phyloP scores from a whole-genome alignment of 495 filamentous ascomycete species.

The Astrocystis sublimbata region DNA sequence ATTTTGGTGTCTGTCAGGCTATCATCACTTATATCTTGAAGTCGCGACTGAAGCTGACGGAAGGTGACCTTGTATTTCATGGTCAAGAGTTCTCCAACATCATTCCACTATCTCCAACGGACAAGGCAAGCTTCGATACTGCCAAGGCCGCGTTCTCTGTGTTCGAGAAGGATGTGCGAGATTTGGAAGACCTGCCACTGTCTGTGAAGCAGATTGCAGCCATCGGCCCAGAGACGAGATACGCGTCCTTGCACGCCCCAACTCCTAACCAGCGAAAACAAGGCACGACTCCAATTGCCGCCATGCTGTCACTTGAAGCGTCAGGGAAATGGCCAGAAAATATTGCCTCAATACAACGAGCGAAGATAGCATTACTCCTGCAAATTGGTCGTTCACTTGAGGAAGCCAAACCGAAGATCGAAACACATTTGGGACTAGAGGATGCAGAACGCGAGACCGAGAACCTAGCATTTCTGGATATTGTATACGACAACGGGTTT shows the following conservation, averaged over 20 bases:
- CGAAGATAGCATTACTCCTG: conserved; percentile 87
- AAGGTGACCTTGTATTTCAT: conserved; percentile 56
- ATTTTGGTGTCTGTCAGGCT: conserved; percentile 66
- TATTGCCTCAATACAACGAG: conserved; percentile 83
- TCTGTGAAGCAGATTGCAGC: conserved; percentile 75
- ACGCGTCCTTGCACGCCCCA: conserved; percentile 62
- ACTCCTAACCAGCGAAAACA: conserved; percentile 41
- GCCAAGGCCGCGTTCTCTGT: conserved; percentile 61
- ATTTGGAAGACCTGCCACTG: conserved; percentile 77
- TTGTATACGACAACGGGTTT: conserved; percentile 68
- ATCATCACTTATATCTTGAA: conserved; percentile 73
- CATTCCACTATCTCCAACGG: conserved; percentile 48
- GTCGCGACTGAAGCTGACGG: conserved; percentile 57
- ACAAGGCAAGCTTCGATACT: conserved; percentile 54
- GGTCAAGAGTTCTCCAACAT: conserved; percentile 63
- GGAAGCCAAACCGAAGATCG: conserved; percentile 50
- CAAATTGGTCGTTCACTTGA: conserved; percentile 75
- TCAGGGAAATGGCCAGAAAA: conserved; percentile 94
- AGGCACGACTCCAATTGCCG: conserved; percentile 50
- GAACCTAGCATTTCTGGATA: conserved; percentile 82
- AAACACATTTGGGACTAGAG: conserved; percentile 74
- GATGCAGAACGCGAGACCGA: conserved; percentile 63
- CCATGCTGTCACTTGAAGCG: conserved; percentile 87
- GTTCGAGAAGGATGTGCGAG: conserved; percentile 71
- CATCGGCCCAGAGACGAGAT: conserved; percentile 70